Evolutionary conservation across 257 asterid species (phyloP), one percentile per base, ranked within the genome.

Genomic region (Nicotiana tomentosiformis): DNA sequence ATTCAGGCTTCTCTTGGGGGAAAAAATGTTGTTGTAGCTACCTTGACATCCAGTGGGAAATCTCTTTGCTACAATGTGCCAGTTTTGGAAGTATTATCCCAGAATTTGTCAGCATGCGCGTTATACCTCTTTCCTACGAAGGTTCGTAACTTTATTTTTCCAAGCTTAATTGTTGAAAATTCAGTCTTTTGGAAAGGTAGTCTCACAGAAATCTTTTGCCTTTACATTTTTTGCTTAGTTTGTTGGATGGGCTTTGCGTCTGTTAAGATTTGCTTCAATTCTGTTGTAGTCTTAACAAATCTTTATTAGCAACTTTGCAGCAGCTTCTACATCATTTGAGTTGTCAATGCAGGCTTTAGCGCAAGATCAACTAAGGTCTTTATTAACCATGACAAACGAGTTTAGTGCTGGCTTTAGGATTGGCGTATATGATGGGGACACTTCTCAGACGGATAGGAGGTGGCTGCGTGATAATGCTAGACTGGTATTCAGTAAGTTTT

Each of bases 41-140:
- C 98, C 87, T 90, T 93, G 98, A 96, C 99, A 81, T 94, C 98
- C 82, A 96, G 99, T 85, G 99, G 99, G 89, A 96, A 96, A 89
- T 96, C 99, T 80, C 99, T 96, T 84, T 96, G 99, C 89, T 96
- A 94, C 89, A 94, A 94, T 87, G 88, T 96, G 80, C 99, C 99
- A 56, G 97, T 96, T 88, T 72, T 96, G 90, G 98, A 96, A 93
- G 89, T 83, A 49, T 85, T 96, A 83, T 90, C 86, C 35, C 92
- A 84, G 12, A 86, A 92, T 87, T 90, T 90, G 58, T 88, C 84
- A 85, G 97, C 95, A 66, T 96, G 98, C 88, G 97, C 98, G 33
- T 85, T 96, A 23, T 96, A 94, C 89, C 93, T 96, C 80, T 96
- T 96, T 86, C 99, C 99, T 58, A 96, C 99, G 1, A 94, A 96